A percentile compares a stretch with the other conserved stretches of the same genome.
Evolutionary conservation across 208 protist genomes (phyloP).

Genomic region (Porcisia hertigi): DNA sequence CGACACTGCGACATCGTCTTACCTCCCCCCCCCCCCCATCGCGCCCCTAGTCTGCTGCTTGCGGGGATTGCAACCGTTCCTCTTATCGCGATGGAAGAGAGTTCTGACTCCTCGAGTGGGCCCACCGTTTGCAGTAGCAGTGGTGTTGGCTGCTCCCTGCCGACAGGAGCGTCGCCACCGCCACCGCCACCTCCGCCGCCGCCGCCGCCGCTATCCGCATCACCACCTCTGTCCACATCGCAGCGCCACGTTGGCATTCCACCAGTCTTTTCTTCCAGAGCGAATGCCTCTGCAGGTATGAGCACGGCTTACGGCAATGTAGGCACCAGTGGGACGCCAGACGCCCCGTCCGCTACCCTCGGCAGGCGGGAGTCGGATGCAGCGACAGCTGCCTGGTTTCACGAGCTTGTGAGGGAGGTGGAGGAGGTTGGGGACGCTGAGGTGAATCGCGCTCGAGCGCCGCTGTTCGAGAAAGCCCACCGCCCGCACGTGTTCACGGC

Average conservation of each 20-base stretch:
- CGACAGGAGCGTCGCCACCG: too few species aligned
- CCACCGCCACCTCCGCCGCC: neutral
- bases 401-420: conserved; percentile 40
- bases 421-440: conserved; percentile 54
- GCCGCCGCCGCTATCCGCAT: neutral
- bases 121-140: neutral
- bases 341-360: conserved; percentile 5
- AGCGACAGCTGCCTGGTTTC: conserved; percentile 54
- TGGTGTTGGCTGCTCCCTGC: neutral
- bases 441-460: conserved; percentile 41
- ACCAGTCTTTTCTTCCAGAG: neutral
- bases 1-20: too few species aligned
- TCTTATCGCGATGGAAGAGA: neutral
- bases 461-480: conserved; percentile 51
- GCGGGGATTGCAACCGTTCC: neutral
- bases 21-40: too few species aligned
- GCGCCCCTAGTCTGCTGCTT: neutral
- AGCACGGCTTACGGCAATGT: neutral
- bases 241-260: neutral
- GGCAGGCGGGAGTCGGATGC: conserved; percentile 16
- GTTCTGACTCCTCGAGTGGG: neutral
- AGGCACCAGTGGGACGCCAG: neutral
- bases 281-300: neutral
- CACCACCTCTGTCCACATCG: neutral
- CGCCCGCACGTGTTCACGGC: conserved; percentile 59